Base-by-base conservation (phyloP, 257 asterid species). In the Penstemon eatonii region DNA sequence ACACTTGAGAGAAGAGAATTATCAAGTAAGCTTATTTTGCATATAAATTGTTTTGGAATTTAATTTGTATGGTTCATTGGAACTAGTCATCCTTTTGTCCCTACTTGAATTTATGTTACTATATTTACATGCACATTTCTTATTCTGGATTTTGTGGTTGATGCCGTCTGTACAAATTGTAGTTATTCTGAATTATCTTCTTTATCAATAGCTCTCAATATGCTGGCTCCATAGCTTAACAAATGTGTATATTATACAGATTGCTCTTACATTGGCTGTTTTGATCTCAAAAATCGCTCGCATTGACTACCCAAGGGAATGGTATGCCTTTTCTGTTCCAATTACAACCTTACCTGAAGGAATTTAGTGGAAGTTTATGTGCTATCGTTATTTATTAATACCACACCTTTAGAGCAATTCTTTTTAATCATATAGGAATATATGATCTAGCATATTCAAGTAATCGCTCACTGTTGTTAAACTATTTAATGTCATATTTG, bases 251-350 rank as follows among this genome's bases (percentile, higher is more conserved):
- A 33, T 61, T 65, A 36, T 69, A 74, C 97, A 93, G 98, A 87
- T 94, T 79, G 90, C 97, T 75, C 87, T 69, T 60, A 91, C 97
- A 41, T 75, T 94, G 87, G 93, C 99, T 11, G 94, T 91, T 76
- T 73, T 94, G 68, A 80, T 94, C 69, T 94, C 99, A 33, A 94
- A 89, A 80, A 89, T 94, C 54, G 97, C 99, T 76, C 96, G 99
- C 62, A 83, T 94, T 40, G 99, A 94, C 86, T 94, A 89, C 77
- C 96, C 99, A 63, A 94, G 75, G 80, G 97, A 94, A 76, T 94
- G 99, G 99, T 94, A 86, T 54, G 75, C 65, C 33, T 71, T 79
- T 66, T 45, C 56, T 62, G 61, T 55, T 68, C 66, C 65, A 40
- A 63, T 56, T 15, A 10, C 8, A 12, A 10, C 42, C 60, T 68